These are phyloP conservation scores for Zygosaccharomyces siamensis DNA, from an alignment of 805 yeast species.

Conservation along the genomic window DNA sequence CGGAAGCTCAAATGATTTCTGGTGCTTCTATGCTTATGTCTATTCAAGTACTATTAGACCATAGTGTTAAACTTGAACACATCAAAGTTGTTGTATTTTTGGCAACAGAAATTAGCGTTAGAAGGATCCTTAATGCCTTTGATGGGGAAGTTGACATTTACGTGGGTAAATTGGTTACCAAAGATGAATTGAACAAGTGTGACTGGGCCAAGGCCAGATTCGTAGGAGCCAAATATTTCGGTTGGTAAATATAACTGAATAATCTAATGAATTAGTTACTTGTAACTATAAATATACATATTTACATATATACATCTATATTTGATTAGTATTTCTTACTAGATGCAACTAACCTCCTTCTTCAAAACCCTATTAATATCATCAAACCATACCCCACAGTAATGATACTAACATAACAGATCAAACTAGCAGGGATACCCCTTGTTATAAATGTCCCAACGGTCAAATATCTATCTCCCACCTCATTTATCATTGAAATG, in stretches of 20 bases:
- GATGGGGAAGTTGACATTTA: constrained; percentile 57
- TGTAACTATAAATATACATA: neutral
- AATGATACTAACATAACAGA: constrained; percentile 67
- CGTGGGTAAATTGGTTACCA: constrained; percentile 58
- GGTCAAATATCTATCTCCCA: constrained; percentile 84
- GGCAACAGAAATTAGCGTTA: constrained; percentile 73
- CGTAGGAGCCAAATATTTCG: constrained; percentile 74
- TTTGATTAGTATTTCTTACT: neutral
- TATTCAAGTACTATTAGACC: constrained; percentile 77
- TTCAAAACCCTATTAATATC: constrained; percentile 43
- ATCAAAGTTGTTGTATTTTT: constrained; percentile 66
- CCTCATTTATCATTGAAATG: constrained; percentile 86
- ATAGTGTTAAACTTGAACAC: constrained; percentile 56
- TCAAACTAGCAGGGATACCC: constrained; percentile 83
- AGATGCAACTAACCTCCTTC: neutral
- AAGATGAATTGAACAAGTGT: constrained; percentile 40
- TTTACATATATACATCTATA: neutral
- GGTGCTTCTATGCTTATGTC: constrained; percentile 98
- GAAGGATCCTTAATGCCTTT: constrained; percentile 70
- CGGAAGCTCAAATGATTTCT: constrained; percentile 84
- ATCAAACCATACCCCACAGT: constrained; percentile 76
- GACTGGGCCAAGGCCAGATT: constrained; percentile 64
- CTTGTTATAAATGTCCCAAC: constrained; percentile 82
- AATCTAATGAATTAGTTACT: neutral
- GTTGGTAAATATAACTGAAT: constrained; percentile 35